phyloP scores from a whole-genome alignment of 2,329 filamentous ascomycete species.

The Aspergillus tamarii region DNA sequence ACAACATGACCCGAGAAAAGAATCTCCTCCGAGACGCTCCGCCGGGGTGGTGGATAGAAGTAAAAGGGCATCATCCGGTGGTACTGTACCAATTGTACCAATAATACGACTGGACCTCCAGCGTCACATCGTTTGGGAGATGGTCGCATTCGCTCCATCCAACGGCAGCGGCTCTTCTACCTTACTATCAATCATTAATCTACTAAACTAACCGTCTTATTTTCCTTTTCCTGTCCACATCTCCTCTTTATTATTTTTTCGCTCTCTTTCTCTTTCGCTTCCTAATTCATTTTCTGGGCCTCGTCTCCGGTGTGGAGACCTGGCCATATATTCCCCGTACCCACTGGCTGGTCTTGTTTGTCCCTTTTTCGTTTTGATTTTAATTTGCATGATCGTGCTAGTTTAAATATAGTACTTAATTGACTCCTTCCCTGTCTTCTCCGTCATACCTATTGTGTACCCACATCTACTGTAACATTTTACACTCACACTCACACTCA shows the following conservation, averaged over 20 bases:
- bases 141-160: conserved; percentile 36
- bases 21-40: conserved; percentile 5
- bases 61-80: conserved; percentile 4
- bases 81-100: conserved; percentile 1
- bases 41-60: conserved; percentile 6
- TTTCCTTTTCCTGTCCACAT: conserved; percentile 5
- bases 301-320: conserved; percentile 20
- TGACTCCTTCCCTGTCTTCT: conserved; percentile 6
- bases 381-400: conserved; percentile 7
- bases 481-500: conserved; percentile 1
- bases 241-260: conserved; percentile 13
- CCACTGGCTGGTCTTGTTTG: conserved; percentile 17
- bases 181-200: conserved; percentile 3
- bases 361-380: neutral
- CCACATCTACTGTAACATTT: neutral
- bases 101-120: conserved; percentile 23
- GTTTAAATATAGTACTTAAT: conserved; percentile 6
- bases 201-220: conserved; percentile 3
- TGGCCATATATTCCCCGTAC: conserved; percentile 18
- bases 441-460: conserved; percentile 3
- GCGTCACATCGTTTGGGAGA: conserved; percentile 41
- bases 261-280: conserved; percentile 7
- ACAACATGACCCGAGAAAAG: neutral
- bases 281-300: conserved; percentile 8
- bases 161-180: conserved; percentile 14